Conservation (phyloP, 352 stramenopile species). For the Phytophthora macrochlamydospora region DNA sequence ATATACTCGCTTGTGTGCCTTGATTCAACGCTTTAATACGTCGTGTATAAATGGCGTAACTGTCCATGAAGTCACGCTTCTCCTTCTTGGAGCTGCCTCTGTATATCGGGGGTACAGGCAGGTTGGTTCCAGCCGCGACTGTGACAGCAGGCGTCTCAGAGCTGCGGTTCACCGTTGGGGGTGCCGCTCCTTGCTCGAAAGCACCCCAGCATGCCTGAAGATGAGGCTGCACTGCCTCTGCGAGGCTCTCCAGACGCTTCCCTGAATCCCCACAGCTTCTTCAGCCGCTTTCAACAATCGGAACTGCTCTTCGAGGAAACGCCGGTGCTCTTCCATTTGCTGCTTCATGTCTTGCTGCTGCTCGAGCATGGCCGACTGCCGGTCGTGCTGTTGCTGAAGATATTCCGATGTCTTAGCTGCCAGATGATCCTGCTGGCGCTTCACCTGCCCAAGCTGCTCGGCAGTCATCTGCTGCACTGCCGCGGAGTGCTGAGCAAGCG, state of each 20-base stretch:
- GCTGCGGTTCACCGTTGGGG: neutral
- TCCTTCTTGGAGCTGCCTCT: neutral
- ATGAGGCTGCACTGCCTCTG: neutral
- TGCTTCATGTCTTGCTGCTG: neutral
- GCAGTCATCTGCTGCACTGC: neutral
- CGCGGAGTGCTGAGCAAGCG: neutral
- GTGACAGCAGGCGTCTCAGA: neutral
- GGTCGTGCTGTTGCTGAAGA: neutral
- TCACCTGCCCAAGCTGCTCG: neutral
- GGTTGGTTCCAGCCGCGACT: neutral
- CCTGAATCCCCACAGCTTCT: neutral
- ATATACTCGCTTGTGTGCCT: neutral
- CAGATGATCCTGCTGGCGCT: neutral
- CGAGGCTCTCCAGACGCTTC: neutral
- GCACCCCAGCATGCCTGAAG: neutral
- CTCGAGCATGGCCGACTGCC: neutral
- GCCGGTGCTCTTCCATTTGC: neutral
- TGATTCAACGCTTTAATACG: neutral
- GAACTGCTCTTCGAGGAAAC: neutral
- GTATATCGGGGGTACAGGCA: neutral
- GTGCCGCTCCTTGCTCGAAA: neutral
- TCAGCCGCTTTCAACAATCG: neutral
- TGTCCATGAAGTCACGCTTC: neutral
- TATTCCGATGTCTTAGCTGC: neutral
- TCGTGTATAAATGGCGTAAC: neutral